phyloP scores from a whole-genome alignment of 2,329 filamentous ascomycete genomes.

The Coniochaeta ligniaria region DNA sequence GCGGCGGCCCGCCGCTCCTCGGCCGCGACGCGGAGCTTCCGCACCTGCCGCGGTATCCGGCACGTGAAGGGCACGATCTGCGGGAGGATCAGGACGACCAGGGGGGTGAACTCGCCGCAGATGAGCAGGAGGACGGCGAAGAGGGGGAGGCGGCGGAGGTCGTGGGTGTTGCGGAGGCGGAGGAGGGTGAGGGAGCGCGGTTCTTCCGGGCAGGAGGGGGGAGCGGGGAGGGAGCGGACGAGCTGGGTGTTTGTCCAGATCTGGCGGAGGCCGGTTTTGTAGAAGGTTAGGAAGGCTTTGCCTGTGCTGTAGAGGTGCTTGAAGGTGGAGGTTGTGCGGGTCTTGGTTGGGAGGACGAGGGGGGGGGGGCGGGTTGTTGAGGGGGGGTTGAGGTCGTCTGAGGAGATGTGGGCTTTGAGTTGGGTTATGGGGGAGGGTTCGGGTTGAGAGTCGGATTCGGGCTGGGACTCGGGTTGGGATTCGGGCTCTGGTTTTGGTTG shows the following conservation, averaged over 20 bases:
- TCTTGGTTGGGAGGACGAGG: constrained; percentile 53
- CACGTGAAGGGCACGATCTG: constrained; percentile 72
- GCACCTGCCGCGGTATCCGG: constrained; percentile 70
- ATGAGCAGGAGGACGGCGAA: constrained; percentile 71
- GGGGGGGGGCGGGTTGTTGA: constrained; percentile 64
- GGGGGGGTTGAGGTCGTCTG: constrained; percentile 54
- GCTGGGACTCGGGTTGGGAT: background rate
- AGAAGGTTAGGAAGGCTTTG: constrained; percentile 75
- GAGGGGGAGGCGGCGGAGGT: constrained; percentile 68
- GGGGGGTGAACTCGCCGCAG: constrained; percentile 79
- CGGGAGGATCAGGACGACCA: constrained; percentile 67
- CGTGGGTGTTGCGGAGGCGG: constrained; percentile 58
- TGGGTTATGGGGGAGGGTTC: background rate
- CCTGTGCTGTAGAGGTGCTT: constrained; percentile 56
- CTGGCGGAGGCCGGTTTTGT: constrained; percentile 75
- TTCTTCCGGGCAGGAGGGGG: constrained; percentile 23
- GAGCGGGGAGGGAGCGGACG: constrained; percentile 32
- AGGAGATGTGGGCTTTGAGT: background rate
- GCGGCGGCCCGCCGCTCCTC: constrained; percentile 44
- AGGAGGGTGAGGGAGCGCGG: constrained; percentile 68
- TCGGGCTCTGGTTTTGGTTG: background rate
- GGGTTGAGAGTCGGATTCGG: background rate
- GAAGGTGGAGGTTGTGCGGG: constrained; percentile 34
- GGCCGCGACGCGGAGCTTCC: constrained; percentile 42
- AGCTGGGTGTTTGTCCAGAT: constrained; percentile 61